Evolutionary conservation across 1,284 basidiomycete species (phyloP), one percentile per base, ranked within the genome.

Genomic region (Tilletia caries): DNA sequence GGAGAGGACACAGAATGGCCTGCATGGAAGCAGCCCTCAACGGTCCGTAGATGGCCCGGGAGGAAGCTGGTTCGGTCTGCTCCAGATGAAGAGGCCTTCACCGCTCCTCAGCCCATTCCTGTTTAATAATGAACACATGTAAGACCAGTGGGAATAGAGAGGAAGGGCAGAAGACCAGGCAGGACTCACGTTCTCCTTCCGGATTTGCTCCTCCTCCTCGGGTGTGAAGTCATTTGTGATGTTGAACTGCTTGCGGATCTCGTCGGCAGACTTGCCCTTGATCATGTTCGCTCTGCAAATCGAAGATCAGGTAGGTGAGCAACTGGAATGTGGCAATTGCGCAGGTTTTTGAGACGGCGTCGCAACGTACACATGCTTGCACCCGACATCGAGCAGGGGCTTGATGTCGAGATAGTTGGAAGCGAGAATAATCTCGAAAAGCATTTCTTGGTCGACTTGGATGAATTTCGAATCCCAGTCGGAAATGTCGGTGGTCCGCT

Each of bases 361-460:
- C 37, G 18, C 12, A 3, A 79, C 79, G 68, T 77, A 82, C 80
- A 98, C 96, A 18, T 95, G 98, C 88, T 98, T 98, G 89, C 96
- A 98, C 0, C 96, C 96, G 71, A 98, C 94, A 83, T 98, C 96
- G 58, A 98, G 89, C 62, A 98, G 88, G 44, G 95, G 91, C 87
- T 98, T 98, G 88, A 99, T 99, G 84, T 99, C 96, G 79, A 99
- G 91, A 86, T 98, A 98, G 87, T 99, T 98, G 73, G 96, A 96
- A 10, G 96, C 96, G 71, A 98, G 90, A 84, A 98, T 99, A 84
- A 98, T 98, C 87, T 99, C 96, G 77, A 98, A 98, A 20, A 94
- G 88, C 92, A 94, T 93, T 85, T 94, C 92, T 85, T 97, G 94
- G 86, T 96, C 94, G 71, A 96, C 86, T 81, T 86, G 79, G 84